Evolutionary conservation across 2,329 filamentous ascomycete genomes (phyloP), one percentile per base, ranked within the genome.

Genomic region (Aureobasidium musti): DNA sequence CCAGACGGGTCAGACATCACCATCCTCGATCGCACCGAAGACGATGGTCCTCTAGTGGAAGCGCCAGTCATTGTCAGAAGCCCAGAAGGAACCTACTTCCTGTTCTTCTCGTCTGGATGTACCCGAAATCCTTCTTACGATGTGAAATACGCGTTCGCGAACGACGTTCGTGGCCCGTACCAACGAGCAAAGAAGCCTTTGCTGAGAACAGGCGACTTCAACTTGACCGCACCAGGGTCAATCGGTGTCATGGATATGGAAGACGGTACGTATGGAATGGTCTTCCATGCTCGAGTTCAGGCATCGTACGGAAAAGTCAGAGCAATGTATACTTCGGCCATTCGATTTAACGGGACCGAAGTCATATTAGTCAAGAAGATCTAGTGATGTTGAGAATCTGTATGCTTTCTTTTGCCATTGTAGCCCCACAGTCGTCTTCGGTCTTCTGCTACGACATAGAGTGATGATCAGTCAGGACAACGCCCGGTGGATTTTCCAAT

Each of bases 91-190:
- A 67, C 69, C 26, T 77, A 77, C 69, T 76, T 77, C 67, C 71
- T 77, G 23, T 77, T 77, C 72, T 77, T 73, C 72, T 73, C 71
- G 7, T 74, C 73, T 14, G 75, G 75, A 1, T 77, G 76, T 68
- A 77, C 74, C 4, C 69, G 72, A 21, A 63, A 67, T 10, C 66
- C 71, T 4, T 65, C 67, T 6, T 77, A 77, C 68, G 70, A 74
- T 35, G 68, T 77, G 59, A 74, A 74, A 21, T 77, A 77, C 67
- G 75, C 75, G 3, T 73, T 71, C 11, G 69, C 73, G 0, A 56
- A 63, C 17, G 68, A 67, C 19, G 67, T 77, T 67, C 67, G 49
- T 0, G 76, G 76, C 0, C 76, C 76, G 0, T 77, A 77, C 47
- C 68, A 61, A 8, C 71, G 75, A 10, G 74, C 72, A 2, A 21